Evolutionary conservation across 306 rosid species (phyloP).

Genomic region (Mimosa pudica): DNA sequence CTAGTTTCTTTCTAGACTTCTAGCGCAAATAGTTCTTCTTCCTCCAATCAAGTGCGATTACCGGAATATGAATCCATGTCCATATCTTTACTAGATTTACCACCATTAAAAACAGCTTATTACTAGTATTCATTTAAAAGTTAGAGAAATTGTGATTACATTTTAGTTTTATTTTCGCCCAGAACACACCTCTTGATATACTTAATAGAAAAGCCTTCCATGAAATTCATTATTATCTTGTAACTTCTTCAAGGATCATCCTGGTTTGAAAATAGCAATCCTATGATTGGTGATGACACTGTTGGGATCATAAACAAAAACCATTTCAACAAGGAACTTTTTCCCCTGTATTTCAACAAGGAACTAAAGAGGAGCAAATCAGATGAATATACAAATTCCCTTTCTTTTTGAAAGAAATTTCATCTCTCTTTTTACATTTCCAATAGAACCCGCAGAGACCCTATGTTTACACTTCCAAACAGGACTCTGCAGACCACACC

Average conservation of each 20-base stretch:
- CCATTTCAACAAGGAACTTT: not conserved
- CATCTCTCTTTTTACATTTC: slow-evolving; percentile 38
- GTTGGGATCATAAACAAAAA: not conserved
- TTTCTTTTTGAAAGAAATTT: not conserved
- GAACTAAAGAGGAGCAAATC: not conserved
- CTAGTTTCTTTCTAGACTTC: no score
- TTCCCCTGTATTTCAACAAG: not conserved
- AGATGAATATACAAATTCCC: slow-evolving; percentile 18
- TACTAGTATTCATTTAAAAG: no score
- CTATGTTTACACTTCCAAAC: slow-evolving; percentile 72
- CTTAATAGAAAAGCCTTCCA: not conserved
- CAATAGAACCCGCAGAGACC: slow-evolving; percentile 70
- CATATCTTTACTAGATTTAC: no score
- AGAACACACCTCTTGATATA: not conserved
- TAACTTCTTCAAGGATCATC: not conserved
- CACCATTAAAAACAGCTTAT: no score
- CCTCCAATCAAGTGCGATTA: no score
- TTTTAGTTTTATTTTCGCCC: not conserved
- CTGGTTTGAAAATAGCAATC: not conserved
- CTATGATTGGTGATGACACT: not conserved
- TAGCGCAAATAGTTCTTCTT: no score
- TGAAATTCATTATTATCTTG: not conserved
- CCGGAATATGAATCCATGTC: no score
- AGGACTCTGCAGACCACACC: slow-evolving; percentile 60
- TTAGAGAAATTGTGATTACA: no score